A percentile compares a stretch with the other conserved stretches of the same genome.
Evolutionary conservation across 306 rosid genomes (phyloP).

Genomic region (Sechiopsis laciniata): DNA sequence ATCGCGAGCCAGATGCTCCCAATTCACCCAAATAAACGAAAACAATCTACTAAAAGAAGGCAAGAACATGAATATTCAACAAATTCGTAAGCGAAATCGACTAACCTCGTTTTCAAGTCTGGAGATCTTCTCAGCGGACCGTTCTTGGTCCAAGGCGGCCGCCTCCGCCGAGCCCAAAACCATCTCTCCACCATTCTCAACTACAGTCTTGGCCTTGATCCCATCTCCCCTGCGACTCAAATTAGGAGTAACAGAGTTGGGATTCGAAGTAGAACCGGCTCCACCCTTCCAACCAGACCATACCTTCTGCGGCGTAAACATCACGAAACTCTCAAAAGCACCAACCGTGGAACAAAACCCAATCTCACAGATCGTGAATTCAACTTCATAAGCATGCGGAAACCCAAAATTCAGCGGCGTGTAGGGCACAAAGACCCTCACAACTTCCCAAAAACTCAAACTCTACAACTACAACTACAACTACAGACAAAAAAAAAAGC

Average conservation of each 20-base stretch:
- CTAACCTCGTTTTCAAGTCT: conserved; percentile 77
- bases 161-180: conserved; percentile 38
- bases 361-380: conserved; percentile 30
- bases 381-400: conserved; percentile 42
- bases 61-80: neutral
- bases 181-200: conserved; percentile 52
- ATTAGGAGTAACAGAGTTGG: conserved; percentile 27
- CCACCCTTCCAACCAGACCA: conserved; percentile 45
- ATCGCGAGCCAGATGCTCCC: neutral
- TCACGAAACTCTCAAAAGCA: conserved; percentile 31
- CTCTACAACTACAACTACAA: neutral
- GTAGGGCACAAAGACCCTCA: conserved; percentile 21
- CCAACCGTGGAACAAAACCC: conserved; percentile 22
- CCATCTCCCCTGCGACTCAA: conserved; percentile 44
- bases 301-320: conserved; percentile 73
- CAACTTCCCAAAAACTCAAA: neutral
- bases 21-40: neutral
- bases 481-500: neutral
- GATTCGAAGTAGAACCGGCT: conserved; percentile 43
- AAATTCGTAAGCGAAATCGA: conserved; percentile 16
- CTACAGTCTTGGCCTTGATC: conserved; percentile 37
- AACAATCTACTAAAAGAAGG: neutral
- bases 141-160: conserved; percentile 36
- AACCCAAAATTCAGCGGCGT: conserved; percentile 6
- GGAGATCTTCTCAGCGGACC: conserved; percentile 44